Conservation (phyloP, 176 grass and related monocot genomes). For the Bolboschoenus planiculmis region DNA sequence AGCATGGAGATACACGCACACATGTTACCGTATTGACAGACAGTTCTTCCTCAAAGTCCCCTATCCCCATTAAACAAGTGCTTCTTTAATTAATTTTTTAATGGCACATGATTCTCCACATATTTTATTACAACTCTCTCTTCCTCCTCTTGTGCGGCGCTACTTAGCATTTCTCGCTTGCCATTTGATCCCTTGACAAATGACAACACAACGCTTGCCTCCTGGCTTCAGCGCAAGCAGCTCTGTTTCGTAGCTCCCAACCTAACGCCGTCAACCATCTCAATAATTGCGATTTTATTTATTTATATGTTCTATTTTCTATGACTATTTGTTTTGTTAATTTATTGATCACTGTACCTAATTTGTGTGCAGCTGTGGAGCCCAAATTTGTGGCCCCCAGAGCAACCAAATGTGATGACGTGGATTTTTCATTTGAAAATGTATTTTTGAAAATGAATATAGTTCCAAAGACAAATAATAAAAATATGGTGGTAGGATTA, state of each 20-base stretch:
- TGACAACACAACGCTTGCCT: slow-evolving; percentile 28
- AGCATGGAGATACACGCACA: slow-evolving; percentile 22
- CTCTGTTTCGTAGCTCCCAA: neutral
- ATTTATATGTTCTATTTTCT: no score
- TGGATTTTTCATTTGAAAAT: neutral
- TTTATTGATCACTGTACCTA: neutral
- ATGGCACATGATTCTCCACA: neutral
- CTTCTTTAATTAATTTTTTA: neutral
- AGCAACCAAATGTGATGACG: neutral
- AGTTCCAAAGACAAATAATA: no score
- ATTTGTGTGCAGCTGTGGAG: neutral
- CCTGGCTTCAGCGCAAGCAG: neutral
- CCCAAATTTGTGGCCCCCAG: neutral
- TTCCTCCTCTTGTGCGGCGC: neutral
- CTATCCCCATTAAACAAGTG: neutral
- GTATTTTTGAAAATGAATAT: no score
- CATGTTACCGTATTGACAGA: slow-evolving; percentile 21
- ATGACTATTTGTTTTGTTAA: no score
- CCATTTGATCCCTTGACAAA: slow-evolving; percentile 41
- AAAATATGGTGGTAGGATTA: no score
- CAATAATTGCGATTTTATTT: slow-evolving; percentile 24
- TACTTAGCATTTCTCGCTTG: slow-evolving; percentile 13
- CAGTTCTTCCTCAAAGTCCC: slow-evolving; percentile 28
- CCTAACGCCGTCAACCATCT: slow-evolving; percentile 9
- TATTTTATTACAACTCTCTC: neutral